Evolutionary conservation across 192 early-diverging fungal genomes (phyloP).

Genomic region (Powellomyces hirtus): DNA sequence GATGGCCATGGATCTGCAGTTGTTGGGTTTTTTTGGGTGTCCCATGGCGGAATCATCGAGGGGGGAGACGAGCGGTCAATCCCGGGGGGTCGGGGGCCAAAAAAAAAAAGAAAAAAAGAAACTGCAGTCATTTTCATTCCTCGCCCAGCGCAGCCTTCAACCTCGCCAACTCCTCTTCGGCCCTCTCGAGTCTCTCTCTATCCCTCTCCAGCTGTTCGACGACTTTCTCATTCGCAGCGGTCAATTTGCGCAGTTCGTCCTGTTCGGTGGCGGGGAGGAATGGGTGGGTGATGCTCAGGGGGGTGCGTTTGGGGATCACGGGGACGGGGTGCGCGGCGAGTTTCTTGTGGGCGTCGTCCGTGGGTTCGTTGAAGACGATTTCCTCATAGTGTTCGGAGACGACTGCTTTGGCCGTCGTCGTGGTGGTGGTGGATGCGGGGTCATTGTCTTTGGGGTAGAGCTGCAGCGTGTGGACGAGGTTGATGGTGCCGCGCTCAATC

Average conservation of each 20-base stretch:
- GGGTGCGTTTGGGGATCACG: conserved; percentile 32
- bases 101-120: too few relatives aligned
- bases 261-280: conserved; percentile 62
- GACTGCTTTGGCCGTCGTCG: conserved; percentile 58
- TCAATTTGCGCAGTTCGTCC: conserved; percentile 65
- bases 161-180: conserved; percentile 53
- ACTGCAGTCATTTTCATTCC: too few relatives aligned
- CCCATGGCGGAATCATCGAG: too few relatives aligned
- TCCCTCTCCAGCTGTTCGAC: conserved; percentile 55
- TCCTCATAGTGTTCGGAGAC: conserved; percentile 79
- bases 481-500: conserved; percentile 67
- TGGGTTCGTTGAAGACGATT: conserved; percentile 83
- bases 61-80: too few relatives aligned
- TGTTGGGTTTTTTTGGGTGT: too few relatives aligned
- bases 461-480: conserved; percentile 85
- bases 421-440: not conserved
- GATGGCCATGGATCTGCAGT: too few relatives aligned
- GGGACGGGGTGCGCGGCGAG: conserved; percentile 52
- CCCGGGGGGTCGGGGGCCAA: too few relatives aligned
- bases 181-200: conserved; percentile 44
- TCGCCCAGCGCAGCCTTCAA: conserved; percentile 25
- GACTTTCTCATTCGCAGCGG: conserved; percentile 59
- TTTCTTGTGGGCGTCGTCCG: conserved; percentile 66
- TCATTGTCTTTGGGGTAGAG: conserved; percentile 77
- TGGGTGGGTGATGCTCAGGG: conserved; percentile 34